Evolutionary conservation across 2,329 filamentous ascomycete genomes (phyloP), one percentile per base, ranked within the genome.

Genomic region (Aspergillus uvarum): DNA sequence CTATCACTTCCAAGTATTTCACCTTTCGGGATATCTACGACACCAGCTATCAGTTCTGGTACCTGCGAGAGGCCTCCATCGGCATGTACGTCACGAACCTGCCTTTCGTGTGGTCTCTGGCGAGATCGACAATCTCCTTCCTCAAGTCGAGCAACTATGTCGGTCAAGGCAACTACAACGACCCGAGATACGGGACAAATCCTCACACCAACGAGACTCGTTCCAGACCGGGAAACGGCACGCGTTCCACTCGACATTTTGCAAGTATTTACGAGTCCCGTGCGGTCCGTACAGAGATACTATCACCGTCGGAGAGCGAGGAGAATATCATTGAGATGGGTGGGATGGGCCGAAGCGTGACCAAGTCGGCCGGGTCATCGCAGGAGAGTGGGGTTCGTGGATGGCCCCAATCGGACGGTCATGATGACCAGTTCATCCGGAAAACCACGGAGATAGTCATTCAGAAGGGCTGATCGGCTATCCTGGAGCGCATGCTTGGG

Each of bases 241-340:
- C 53, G 16, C 53, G 53, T 6, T 48, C 53, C 24, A 48, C 24
- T 21, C 53, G 53, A 19, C 47, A 55, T 21, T 32, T 55, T 26
- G 11, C 42, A 3, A 31, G 24, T 44, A 22, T 47, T 4, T 55
- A 55, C 53, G 53, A 55, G 3, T 32, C 53, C 32, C 53, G 53
- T 8, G 22, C 19, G 2, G 42, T 7, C 8, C 53, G 53, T 5
- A 31, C 42, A 14, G 53, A 55, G 21, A 47, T 29, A 8, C n/a
- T 55, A 1, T 47, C 44, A 10, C 53, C 42, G n/a, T 32, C 53
- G 8, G 53, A 55, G 19, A 55, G 53, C 44, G 53, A 55, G 16
- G 53, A 55, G 53, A 55, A 55, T 14, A 55, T 55, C 14, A 55
- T 55, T 32, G 53, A 55, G 19, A 22, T 55, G 53, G 53, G 53